A percentile compares a stretch with the other conserved stretches of the same genome.
Conservation (phyloP, 495 filamentous ascomycete species). For the Pseudevernia furfuracea region DNA sequence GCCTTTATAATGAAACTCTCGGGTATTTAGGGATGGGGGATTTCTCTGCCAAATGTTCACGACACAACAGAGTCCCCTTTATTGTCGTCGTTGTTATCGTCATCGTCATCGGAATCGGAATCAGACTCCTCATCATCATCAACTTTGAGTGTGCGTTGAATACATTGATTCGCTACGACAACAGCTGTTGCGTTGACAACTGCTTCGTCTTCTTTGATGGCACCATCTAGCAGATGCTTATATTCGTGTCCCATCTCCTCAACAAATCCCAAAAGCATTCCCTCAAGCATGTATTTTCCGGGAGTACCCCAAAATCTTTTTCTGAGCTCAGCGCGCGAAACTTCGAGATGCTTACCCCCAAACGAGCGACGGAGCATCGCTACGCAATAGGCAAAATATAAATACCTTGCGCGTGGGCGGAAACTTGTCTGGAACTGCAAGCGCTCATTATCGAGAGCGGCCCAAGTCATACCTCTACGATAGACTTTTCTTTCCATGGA, state of each 20-base stretch:
- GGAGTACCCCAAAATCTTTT: slow-evolving; percentile 25
- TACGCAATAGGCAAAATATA: slow-evolving; percentile 28
- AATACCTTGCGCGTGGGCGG: slow-evolving; percentile 26
- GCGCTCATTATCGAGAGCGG: slow-evolving; percentile 19
- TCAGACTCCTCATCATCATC: slow-evolving; percentile 4
- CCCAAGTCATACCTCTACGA: slow-evolving; percentile 7
- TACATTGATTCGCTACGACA: slow-evolving; percentile 3
- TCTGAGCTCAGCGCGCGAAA: slow-evolving; percentile 14
- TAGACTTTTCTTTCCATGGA: background rate
- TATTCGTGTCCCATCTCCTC: slow-evolving; percentile 27
- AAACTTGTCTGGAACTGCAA: slow-evolving; percentile 19
- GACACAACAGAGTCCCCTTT: too few species aligned
- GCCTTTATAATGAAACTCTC: too few species aligned
- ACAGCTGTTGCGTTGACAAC: slow-evolving; percentile 2
- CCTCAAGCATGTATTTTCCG: slow-evolving; percentile 18
- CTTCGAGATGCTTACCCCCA: slow-evolving; percentile 3
- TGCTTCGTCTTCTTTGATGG: slow-evolving; percentile 4
- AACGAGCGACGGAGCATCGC: slow-evolving; percentile 23
- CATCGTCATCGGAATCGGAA: slow-evolving; percentile 9
- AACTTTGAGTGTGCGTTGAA: slow-evolving; percentile 1
- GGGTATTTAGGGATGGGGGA: too few species aligned
- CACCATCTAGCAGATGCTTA: slow-evolving; percentile 20
- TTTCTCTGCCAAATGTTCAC: too few species aligned
- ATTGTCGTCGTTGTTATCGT: slow-evolving; percentile 14
- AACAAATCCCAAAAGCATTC: slow-evolving; percentile 25